These are phyloP conservation scores for Arthromyces matolae DNA, from an alignment of 768 basidiomycete species.

Conservation along the genomic window DNA sequence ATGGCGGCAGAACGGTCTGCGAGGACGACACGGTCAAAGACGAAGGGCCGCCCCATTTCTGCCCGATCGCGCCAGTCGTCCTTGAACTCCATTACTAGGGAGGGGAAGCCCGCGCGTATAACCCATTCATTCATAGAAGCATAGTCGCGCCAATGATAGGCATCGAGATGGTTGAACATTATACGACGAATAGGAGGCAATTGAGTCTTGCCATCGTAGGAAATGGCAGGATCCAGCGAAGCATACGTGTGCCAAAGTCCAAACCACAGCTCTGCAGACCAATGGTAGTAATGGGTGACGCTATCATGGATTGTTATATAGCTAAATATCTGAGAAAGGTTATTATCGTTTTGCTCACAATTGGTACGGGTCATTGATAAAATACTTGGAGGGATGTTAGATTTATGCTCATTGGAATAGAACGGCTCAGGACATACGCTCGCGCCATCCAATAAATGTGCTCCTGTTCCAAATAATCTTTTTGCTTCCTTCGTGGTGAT, in stretches of 20 bases:
- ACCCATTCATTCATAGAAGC: constrained; percentile 90
- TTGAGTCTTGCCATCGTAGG: constrained; percentile 58
- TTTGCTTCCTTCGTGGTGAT: constrained; percentile 67
- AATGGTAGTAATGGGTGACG: constrained; percentile 92
- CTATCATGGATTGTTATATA: constrained; percentile 32
- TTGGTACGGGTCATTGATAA: constrained; percentile 83
- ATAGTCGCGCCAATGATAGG: constrained; percentile 86
- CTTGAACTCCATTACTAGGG: constrained; percentile 71
- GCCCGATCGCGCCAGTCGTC: constrained; percentile 83
- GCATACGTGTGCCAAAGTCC: constrained; percentile 92
- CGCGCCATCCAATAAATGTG: constrained; percentile 72
- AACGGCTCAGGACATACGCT: constrained; percentile 40
- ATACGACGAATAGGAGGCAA: constrained; percentile 75
- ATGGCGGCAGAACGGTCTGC: constrained; percentile 86
- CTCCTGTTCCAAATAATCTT: constrained; percentile 66
- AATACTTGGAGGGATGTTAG: constrained; percentile 45
- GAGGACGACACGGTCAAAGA: constrained; percentile 85
- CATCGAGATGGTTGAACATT: constrained; percentile 71
- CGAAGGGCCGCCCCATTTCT: constrained; percentile 62
- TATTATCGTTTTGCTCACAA: constrained; percentile 48
- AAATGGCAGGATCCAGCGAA: constrained; percentile 69
- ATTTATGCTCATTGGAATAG: neutral
- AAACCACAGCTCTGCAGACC: constrained; percentile 87
- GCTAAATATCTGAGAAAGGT: neutral
- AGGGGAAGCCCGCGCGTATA: constrained; percentile 76